A percentile compares a stretch with the other conserved stretches of the same genome.
phyloP scores from a whole-genome alignment of 2,329 filamentous ascomycete species.

The Diaporthe ampelina region DNA sequence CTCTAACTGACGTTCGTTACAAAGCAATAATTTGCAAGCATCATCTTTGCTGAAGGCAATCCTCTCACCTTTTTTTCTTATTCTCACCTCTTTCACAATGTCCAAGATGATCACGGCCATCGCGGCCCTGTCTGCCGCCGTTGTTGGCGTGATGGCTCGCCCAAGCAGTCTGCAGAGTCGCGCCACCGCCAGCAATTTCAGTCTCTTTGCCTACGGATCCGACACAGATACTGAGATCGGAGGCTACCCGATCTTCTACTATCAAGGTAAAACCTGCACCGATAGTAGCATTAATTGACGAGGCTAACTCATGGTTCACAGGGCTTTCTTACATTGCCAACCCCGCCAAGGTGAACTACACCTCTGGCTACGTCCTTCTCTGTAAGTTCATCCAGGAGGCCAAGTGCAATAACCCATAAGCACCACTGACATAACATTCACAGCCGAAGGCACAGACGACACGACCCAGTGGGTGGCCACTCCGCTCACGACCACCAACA shows the following conservation, averaged over 20 bases:
- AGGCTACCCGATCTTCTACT: constrained; percentile 36
- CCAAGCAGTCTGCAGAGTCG: constrained; percentile 1
- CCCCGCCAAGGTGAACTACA: constrained; percentile 36
- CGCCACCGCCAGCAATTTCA: constrained; percentile 29
- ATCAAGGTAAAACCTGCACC: constrained; percentile 6
- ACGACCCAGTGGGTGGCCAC: constrained; percentile 35
- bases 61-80: background rate
- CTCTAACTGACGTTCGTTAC: constrained; percentile 26
- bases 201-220: constrained; percentile 38
- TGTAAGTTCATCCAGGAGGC: background rate
- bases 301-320: background rate
- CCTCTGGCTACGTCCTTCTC: constrained; percentile 22
- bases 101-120: constrained; percentile 15
- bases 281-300: background rate
- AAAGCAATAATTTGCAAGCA: background rate
- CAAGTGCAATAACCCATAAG: too few relatives aligned
- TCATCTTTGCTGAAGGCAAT: background rate
- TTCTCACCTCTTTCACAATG: constrained; percentile 16
- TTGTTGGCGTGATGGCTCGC: constrained; percentile 5
- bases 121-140: background rate
- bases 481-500: constrained; percentile 18
- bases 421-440: background rate
- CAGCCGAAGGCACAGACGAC: constrained; percentile 19
- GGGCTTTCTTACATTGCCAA: constrained; percentile 36
- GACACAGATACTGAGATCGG: constrained; percentile 15